Conservation (phyloP, 2,329 filamentous ascomycete species). For the Pseudodiploospora longispora region DNA sequence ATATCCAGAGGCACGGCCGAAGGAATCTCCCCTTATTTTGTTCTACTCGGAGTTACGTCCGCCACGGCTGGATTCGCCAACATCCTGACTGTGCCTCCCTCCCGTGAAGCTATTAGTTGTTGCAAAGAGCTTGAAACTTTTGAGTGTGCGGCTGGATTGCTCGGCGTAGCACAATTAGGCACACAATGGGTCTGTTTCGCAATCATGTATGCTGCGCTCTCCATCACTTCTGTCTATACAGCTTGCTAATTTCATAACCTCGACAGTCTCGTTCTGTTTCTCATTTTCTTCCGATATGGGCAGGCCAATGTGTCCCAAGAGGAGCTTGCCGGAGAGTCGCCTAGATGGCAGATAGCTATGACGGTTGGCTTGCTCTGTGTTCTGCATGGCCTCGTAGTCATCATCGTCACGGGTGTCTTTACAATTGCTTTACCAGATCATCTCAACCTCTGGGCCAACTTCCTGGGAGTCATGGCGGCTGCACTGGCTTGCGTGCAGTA, state of each 20-base stretch:
- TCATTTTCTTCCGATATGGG: slow-evolving; percentile 80
- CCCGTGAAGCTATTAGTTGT: slow-evolving; percentile 74
- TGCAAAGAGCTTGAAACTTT: slow-evolving; percentile 74
- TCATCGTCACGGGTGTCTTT: slow-evolving; percentile 62
- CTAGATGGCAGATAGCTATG: slow-evolving; percentile 72
- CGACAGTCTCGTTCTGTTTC: slow-evolving; percentile 76
- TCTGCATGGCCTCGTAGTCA: slow-evolving; percentile 63
- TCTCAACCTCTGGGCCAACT: slow-evolving; percentile 74
- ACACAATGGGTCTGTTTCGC: slow-evolving; percentile 89
- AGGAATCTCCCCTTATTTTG: slow-evolving; percentile 91
- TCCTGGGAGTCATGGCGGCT: slow-evolving; percentile 72
- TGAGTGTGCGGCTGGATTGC: slow-evolving; percentile 74
- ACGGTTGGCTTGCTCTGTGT: slow-evolving; percentile 65
- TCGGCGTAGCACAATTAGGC: slow-evolving; percentile 86
- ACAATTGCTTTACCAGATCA: slow-evolving; percentile 52
- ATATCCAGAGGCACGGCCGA: slow-evolving; percentile 78
- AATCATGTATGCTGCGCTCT: slow-evolving; percentile 61
- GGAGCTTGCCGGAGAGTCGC: slow-evolving; percentile 42
- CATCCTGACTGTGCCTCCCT: slow-evolving; percentile 80
- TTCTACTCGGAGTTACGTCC: slow-evolving; percentile 87
- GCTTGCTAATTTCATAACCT: slow-evolving; percentile 11
- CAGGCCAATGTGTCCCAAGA: slow-evolving; percentile 41
- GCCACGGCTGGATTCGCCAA: slow-evolving; percentile 86
- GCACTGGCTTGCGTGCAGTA: slow-evolving; percentile 82
- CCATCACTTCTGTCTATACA: neutral